Conservation (phyloP, 805 yeast genomes). For the Jamesozyma gamospora region DNA sequence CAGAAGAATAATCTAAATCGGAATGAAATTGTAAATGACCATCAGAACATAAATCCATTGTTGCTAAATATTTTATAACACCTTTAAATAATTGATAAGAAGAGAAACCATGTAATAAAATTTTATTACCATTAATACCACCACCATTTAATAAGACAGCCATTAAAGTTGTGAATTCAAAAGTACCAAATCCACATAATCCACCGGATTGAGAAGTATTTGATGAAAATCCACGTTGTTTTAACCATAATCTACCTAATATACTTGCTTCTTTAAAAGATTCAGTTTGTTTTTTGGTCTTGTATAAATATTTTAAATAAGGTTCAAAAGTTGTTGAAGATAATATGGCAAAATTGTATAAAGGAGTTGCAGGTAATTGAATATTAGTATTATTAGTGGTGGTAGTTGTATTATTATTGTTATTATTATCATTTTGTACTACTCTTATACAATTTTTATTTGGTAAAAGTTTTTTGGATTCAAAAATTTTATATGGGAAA, state of each 20-base stretch:
- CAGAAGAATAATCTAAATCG: conserved; percentile 17
- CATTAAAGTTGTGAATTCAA: conserved; percentile 76
- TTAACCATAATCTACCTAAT: conserved; percentile 81
- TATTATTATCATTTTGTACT: conserved; percentile 34
- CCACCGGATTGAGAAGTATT: conserved; percentile 42
- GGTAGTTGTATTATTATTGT: too few relatives aligned
- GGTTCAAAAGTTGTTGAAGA: conserved; percentile 59
- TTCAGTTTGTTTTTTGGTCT: conserved; percentile 64
- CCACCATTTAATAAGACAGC: conserved; percentile 80
- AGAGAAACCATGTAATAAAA: conserved; percentile 78
- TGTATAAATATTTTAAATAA: conserved; percentile 66
- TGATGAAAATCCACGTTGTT: conserved; percentile 74
- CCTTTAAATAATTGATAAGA: conserved; percentile 92
- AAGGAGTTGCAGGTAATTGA: conserved; percentile 54
- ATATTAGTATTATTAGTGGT: too few relatives aligned
- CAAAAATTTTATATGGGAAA: conserved; percentile 62
- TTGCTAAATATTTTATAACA: conserved; percentile 68
- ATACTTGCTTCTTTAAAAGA: conserved; percentile 81
- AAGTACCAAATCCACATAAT: conserved; percentile 76
- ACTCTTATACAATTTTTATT: conserved; percentile 76
- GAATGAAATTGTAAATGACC: conserved; percentile 66
- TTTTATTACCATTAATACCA: conserved; percentile 62
- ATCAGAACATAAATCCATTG: conserved; percentile 52
- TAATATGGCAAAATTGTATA: conserved; percentile 73
- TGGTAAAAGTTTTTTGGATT: conserved; percentile 63